Percentiles rank a stretch among this genome's conserved stretches.
Conservation (phyloP, 1,139 yeast genomes). For the Debaryomyces sp. region DNA sequence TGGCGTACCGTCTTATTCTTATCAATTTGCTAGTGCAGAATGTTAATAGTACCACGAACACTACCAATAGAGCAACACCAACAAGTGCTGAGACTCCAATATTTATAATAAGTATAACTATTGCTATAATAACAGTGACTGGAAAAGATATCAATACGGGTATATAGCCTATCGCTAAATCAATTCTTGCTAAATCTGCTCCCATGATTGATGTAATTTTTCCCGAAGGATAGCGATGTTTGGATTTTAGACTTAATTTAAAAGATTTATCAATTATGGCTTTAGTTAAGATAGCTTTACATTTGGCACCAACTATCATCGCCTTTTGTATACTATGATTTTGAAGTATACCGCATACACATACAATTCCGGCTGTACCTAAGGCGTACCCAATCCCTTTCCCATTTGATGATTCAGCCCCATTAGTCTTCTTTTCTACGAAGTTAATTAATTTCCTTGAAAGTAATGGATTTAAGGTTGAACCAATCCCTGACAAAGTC, state of each 20-base stretch:
- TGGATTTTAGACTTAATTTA: conserved; percentile 59
- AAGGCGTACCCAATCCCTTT: conserved; percentile 42
- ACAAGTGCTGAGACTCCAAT: conserved; percentile 41
- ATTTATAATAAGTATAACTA: conserved; percentile 34
- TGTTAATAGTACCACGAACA: conserved; percentile 27
- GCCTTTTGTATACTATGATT: conserved; percentile 35
- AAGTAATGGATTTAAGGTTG: conserved; percentile 53
- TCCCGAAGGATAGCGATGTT: conserved; percentile 63
- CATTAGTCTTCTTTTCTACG: conserved; percentile 35
- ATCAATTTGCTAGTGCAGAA: conserved; percentile 28
- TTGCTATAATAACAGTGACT: conserved; percentile 31
- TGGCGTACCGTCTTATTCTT: conserved; percentile 29
- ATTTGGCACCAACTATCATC: conserved; percentile 60
- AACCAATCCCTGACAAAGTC: conserved; percentile 49
- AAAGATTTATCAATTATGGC: conserved; percentile 70
- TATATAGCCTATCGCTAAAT: conserved; percentile 36
- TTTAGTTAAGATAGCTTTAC: conserved; percentile 65
- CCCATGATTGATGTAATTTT: conserved; percentile 59
- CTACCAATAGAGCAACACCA: conserved; percentile 34
- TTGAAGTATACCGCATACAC: conserved; percentile 24
- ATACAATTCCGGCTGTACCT: conserved; percentile 24
- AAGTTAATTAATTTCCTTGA: conserved; percentile 44
- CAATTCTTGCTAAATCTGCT: conserved; percentile 40
- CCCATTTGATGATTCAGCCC: conserved; percentile 22
- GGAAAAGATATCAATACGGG: conserved; percentile 34